A percentile compares a stretch with the other conserved stretches of the same genome.
Evolutionary conservation across 768 basidiomycete species (phyloP).

Genomic region (Botryobasidium botryosum): DNA sequence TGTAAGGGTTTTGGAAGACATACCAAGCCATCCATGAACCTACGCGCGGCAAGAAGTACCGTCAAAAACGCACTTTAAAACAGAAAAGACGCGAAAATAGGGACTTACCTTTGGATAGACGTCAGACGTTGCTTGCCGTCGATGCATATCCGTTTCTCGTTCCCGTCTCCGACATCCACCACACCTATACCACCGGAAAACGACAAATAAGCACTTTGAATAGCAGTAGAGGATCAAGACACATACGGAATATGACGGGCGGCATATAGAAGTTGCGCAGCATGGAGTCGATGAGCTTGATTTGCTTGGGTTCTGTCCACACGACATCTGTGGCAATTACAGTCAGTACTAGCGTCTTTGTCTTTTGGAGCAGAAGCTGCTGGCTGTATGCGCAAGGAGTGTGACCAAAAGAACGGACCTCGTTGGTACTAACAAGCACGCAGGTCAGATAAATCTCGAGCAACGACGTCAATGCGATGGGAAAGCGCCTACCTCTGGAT

Average conservation of each 20-base stretch:
- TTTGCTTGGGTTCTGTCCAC: slow-evolving; percentile 63
- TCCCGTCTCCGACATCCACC: slow-evolving; percentile 19
- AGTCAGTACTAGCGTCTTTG: too few species aligned
- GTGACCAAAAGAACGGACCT: too few species aligned
- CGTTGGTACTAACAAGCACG: too few species aligned
- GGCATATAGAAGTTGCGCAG: slow-evolving; percentile 45
- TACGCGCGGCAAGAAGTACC: slow-evolving; percentile 15
- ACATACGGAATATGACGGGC: slow-evolving; percentile 54
- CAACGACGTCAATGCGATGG: too few species aligned
- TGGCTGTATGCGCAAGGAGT: too few species aligned
- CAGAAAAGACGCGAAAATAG: slow-evolving; percentile 1
- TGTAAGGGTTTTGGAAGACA: too few species aligned
- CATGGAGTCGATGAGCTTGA: slow-evolving; percentile 59
- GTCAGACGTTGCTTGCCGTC: slow-evolving; percentile 70
- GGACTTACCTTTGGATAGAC: slow-evolving; percentile 44
- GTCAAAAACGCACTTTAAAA: not conserved
- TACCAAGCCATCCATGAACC: slow-evolving; percentile 56
- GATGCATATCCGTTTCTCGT: slow-evolving; percentile 25
- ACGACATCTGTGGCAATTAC: slow-evolving; percentile 34
- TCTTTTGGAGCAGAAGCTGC: too few species aligned
- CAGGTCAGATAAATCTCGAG: too few species aligned
- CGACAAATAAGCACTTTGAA: too few species aligned
- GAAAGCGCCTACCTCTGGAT: too few species aligned
- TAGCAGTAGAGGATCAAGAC: not conserved
- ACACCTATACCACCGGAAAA: too few species aligned